These are phyloP conservation scores for Stagonosporopsis tanaceti DNA, from an alignment of 2,329 filamentous ascomycete species.

Conservation along the genomic window DNA sequence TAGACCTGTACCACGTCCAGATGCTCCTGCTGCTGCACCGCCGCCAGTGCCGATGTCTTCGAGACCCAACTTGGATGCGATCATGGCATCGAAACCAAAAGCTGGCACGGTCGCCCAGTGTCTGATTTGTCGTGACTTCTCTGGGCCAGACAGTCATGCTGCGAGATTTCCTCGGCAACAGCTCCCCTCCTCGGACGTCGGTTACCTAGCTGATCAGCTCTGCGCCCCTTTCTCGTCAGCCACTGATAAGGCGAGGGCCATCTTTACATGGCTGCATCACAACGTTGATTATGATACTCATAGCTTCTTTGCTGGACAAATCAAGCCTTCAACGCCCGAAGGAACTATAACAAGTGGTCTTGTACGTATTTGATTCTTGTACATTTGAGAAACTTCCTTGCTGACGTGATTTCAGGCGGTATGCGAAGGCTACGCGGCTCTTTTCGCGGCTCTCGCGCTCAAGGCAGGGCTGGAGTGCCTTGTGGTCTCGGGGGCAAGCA, in stretches of 20 bases:
- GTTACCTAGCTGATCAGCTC: constrained; percentile 78
- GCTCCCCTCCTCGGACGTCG: constrained; percentile 73
- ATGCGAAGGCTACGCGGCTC: constrained; percentile 87
- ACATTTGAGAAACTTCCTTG: not conserved
- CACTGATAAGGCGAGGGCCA: constrained; percentile 90
- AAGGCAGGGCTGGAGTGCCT: constrained; percentile 81
- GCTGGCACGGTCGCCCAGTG: constrained; percentile 58
- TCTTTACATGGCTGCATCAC: constrained; percentile 96
- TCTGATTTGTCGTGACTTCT: constrained; percentile 87
- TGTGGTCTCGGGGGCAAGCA: constrained; percentile 80
- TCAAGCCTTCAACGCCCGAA: constrained; percentile 73
- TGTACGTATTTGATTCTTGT: not conserved
- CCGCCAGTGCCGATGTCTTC: constrained; percentile 64
- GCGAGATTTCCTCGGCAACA: constrained; percentile 76
- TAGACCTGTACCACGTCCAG: constrained; percentile 25
- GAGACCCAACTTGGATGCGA: constrained; percentile 65
- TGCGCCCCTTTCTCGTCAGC: constrained; percentile 79
- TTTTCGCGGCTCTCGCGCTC: constrained; percentile 80
- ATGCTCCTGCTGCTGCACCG: constrained; percentile 36
- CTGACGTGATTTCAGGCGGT: constrained; percentile 64
- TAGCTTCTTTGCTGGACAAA: constrained; percentile 76
- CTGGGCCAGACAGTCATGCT: constrained; percentile 78
- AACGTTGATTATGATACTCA: constrained; percentile 87
- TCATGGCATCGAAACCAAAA: constrained; percentile 57
- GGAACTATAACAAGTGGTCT: constrained; percentile 78